These are phyloP conservation scores for Saccharomycopsis sp. DNA, from an alignment of 805 yeast genomes.

Conservation along the genomic window DNA sequence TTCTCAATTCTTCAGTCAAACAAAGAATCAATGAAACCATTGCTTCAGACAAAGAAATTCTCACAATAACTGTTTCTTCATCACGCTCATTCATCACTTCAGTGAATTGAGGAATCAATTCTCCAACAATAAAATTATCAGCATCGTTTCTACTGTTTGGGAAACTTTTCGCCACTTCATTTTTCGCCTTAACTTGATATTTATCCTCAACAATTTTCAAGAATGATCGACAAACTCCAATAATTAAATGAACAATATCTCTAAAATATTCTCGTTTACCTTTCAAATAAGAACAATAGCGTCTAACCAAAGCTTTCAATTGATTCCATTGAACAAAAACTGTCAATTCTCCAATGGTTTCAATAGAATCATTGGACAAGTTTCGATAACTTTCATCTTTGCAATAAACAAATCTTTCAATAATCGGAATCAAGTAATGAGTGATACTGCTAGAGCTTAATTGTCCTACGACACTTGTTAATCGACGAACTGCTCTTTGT, in stretches of 20 bases:
- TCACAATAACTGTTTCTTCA: constrained; percentile 67
- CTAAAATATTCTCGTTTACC: constrained; percentile 44
- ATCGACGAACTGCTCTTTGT: constrained; percentile 69
- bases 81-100: constrained; percentile 56
- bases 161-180: constrained; percentile 29
- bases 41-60: constrained; percentile 81
- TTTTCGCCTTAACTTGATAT: constrained; percentile 20
- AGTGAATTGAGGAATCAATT: constrained; percentile 54
- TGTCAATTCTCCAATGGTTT: constrained; percentile 53
- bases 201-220: constrained; percentile 11
- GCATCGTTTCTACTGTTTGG: constrained; percentile 33
- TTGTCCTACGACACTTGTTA: constrained; percentile 41
- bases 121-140: constrained; percentile 44
- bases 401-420: constrained; percentile 70
- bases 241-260: constrained; percentile 52
- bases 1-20: constrained; percentile 49
- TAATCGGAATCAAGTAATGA: constrained; percentile 75
- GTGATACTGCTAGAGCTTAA: constrained; percentile 56
- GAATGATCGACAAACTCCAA: constrained; percentile 32
- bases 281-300: constrained; percentile 51
- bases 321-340: constrained; percentile 68
- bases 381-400: constrained; percentile 53
- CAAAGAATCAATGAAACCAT: constrained; percentile 60
- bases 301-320: constrained; percentile 62
- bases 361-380: constrained; percentile 59